Base-by-base conservation (phyloP, 768 basidiomycete species). In the Porphyrellus cyaneotinctus region DNA sequence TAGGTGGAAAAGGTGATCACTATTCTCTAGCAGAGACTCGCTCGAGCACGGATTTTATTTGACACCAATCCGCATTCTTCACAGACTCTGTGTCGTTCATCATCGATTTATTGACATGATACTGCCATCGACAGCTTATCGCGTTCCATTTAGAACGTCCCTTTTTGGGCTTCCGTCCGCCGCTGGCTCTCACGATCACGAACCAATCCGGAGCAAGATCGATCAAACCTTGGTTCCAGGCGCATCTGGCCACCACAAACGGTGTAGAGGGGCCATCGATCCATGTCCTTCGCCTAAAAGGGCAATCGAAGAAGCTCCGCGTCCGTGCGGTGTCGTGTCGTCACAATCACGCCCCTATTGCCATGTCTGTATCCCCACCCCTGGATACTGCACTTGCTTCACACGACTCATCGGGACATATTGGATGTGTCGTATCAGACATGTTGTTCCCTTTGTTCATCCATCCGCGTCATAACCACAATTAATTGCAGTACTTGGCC, bases 201-300 rank as follows among this genome's bases (percentile, higher is more conserved):
- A 33, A 42, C 51, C 61, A 46, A 59, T 62, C 49, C 22, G 14
- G 20, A 42, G 17, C 37, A 37, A 33, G 37, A 60, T 60, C 46
- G 50, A 63, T 60, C 33, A 46, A 62, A 62, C 61, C 48, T 63
- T 62, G 44, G 20, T 23, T 48, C 30, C 4, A 42, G 51, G 44
- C 22, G 39, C 51, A 24, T 31, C 26, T 13, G 30, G 50, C 11
- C 20, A 35, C 61, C 49, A 7, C 41, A 59, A 51, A 10, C 11
- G 49, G 57, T 39, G 33, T 47, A 18, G 18, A 45, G 0, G 10
- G 2, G 0, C 43, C 44, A 62, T 62, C 58, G 52, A 62, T 60
- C 30, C 14, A 12, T 43, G 30, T 20, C 14, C 1, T 6, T 24
- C 2, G 6, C 24, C 35, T 37, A 35, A 57, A 24, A 52, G 51